Evolutionary conservation across 2,329 filamentous ascomycete species (phyloP).

Genomic region (Colletotrichum acutatum): DNA sequence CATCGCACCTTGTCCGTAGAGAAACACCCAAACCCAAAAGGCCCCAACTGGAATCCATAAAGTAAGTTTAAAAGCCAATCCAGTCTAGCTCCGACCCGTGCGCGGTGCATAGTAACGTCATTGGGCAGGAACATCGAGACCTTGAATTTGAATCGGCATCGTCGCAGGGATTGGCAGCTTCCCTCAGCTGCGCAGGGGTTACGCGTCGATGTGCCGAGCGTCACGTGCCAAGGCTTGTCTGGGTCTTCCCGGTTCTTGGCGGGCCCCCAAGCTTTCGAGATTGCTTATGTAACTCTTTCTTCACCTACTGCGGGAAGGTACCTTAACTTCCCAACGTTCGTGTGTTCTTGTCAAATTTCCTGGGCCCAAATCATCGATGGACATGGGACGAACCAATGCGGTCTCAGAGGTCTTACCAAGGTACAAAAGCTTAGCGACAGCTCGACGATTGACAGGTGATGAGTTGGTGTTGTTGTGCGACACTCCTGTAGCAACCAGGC

Average conservation of each 20-base stretch:
- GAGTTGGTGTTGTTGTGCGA: not conserved
- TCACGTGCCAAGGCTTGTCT: slow-evolving; percentile 32
- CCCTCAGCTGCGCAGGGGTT: slow-evolving; percentile 11
- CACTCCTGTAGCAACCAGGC: not conserved
- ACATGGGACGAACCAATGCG: not conserved
- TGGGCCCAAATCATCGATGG: not conserved
- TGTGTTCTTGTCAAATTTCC: too few species aligned
- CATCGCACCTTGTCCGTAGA: not conserved
- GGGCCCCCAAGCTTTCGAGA: not conserved
- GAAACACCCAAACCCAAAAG: not conserved
- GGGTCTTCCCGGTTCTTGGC: not conserved
- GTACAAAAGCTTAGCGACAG: too few species aligned
- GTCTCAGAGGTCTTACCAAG: not conserved
- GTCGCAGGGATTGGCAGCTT: not conserved
- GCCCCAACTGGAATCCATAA: not conserved
- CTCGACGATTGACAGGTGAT: not conserved
- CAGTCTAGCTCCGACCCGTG: slow-evolving; percentile 6
- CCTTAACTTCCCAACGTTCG: not conserved
- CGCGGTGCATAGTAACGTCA: slow-evolving; percentile 7
- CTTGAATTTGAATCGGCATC: slow-evolving; percentile 10
- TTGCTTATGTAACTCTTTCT: slow-evolving; percentile 11
- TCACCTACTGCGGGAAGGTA: too few species aligned
- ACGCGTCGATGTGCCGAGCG: slow-evolving; percentile 29
- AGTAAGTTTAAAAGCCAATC: slow-evolving; percentile 10
- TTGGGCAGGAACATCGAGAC: slow-evolving; percentile 1